A percentile compares a stretch with the other conserved stretches of the same genome.
These are phyloP conservation scores for Nicotiana knightiana DNA, from an alignment of 257 asterid genomes.

Conservation along the genomic window DNA sequence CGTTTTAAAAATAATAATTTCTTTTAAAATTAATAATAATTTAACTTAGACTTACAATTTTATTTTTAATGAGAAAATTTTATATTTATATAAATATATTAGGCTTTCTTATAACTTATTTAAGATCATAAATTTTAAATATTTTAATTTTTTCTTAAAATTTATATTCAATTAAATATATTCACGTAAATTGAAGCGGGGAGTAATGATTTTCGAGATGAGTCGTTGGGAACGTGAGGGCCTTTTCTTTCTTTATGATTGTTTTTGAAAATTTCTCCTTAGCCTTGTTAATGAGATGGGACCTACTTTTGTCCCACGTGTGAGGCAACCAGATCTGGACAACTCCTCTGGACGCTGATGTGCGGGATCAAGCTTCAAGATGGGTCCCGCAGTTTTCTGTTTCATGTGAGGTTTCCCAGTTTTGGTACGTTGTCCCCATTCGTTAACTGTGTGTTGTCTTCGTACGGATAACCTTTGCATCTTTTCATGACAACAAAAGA, in stretches of 20 bases:
- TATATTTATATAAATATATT: too few relatives aligned
- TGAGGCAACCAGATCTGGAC: constrained; percentile 24
- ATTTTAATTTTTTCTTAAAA: too few relatives aligned
- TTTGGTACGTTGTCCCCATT: constrained; percentile 45
- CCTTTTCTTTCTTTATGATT: not conserved
- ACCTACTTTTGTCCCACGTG: constrained; percentile 41
- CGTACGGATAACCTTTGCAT: constrained; percentile 30
- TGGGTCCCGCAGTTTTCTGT: constrained; percentile 30
- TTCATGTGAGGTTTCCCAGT: constrained; percentile 41
- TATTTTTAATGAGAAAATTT: too few relatives aligned
- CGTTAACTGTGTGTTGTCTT: constrained; percentile 20
- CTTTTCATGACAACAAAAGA: not conserved
- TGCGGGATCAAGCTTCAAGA: not conserved
- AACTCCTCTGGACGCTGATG: not conserved
- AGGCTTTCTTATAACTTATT: too few relatives aligned
- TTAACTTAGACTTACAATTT: too few relatives aligned
- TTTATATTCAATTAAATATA: too few relatives aligned
- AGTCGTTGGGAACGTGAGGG: not conserved
- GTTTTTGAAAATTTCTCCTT: not conserved
- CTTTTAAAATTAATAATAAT: too few relatives aligned
- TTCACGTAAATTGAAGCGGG: too few relatives aligned
- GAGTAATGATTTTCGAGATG: not conserved
- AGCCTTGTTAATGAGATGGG: constrained; percentile 9
- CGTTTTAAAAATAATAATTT: too few relatives aligned
- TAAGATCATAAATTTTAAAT: too few relatives aligned